Evolutionary conservation across 306 rosid genomes (phyloP).

Genomic region (Cucurbita pepo): DNA sequence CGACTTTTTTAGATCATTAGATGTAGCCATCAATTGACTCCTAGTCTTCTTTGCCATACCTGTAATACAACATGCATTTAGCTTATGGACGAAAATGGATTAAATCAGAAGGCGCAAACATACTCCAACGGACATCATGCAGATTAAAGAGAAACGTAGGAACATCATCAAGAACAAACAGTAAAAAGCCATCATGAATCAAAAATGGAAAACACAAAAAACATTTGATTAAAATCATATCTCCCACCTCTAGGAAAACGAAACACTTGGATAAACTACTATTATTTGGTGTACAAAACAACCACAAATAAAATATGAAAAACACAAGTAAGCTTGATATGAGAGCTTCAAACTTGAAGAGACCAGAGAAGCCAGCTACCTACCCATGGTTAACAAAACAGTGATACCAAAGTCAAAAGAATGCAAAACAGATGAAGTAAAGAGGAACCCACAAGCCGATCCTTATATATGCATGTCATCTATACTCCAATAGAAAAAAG

Average conservation of each 20-base stretch:
- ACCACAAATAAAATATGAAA: background rate
- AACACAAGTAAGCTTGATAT: background rate
- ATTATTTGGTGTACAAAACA: background rate
- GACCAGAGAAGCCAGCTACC: background rate
- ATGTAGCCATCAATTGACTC: background rate
- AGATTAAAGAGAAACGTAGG: background rate
- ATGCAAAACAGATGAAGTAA: background rate
- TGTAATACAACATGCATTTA: background rate
- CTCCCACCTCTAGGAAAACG: background rate
- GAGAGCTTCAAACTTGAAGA: background rate
- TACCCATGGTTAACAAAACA: background rate
- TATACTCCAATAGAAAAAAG: background rate
- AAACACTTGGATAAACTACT: background rate
- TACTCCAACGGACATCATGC: background rate
- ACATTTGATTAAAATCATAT: background rate
- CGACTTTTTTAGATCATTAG: background rate
- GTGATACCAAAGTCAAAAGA: background rate
- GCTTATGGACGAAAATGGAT: background rate
- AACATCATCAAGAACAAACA: background rate
- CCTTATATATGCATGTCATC: background rate
- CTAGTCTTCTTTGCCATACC: constrained; percentile 4
- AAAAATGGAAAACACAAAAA: background rate
- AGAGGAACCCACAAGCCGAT: background rate
- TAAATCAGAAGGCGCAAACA: background rate
- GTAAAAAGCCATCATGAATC: background rate